Percentiles rank a stretch among this genome's conserved stretches.
Conservation (phyloP, 1,284 basidiomycete genomes). For the Grifola frondosa region DNA sequence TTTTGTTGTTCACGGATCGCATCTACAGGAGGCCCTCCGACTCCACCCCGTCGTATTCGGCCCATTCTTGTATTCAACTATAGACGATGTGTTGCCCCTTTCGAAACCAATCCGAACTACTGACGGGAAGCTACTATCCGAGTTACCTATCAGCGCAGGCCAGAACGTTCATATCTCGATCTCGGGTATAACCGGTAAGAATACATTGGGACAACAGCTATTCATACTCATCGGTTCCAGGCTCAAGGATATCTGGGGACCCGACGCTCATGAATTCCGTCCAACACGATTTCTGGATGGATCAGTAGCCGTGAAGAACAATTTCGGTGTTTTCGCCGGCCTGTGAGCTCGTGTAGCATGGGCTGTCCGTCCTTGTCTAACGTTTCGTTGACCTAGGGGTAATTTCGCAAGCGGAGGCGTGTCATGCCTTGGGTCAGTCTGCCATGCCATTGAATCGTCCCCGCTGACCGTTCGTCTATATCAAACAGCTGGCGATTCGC, state of each 20-base stretch:
- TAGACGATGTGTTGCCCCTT: conserved; percentile 43
- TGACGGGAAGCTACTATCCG: conserved; percentile 30
- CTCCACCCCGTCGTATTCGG: conserved; percentile 38
- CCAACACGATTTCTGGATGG: conserved; percentile 45
- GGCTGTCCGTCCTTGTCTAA: neutral
- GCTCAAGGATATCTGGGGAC: conserved; percentile 42
- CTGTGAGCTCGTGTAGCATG: conserved; percentile 36
- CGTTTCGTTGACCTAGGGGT: conserved; percentile 2
- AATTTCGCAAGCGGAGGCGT: conserved; percentile 11
- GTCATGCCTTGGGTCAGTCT: neutral
- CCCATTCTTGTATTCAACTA: conserved; percentile 27
- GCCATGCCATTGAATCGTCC: neutral
- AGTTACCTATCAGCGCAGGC: conserved; percentile 39
- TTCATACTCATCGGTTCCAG: too few species aligned
- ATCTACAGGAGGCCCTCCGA: conserved; percentile 40
- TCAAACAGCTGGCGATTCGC: conserved; percentile 38
- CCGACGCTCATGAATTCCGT: conserved; percentile 49
- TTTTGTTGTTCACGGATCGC: too few species aligned
- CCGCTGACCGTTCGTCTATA: conserved; percentile 27
- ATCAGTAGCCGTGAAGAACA: conserved; percentile 36
- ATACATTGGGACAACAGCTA: too few species aligned
- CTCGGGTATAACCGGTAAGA: conserved; percentile 34
- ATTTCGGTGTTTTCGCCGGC: conserved; percentile 49
- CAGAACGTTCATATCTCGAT: conserved; percentile 34
- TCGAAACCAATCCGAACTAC: conserved; percentile 33